Conservation (phyloP, 78 protist genomes). For the Cavenderia fasciculata region DNA sequence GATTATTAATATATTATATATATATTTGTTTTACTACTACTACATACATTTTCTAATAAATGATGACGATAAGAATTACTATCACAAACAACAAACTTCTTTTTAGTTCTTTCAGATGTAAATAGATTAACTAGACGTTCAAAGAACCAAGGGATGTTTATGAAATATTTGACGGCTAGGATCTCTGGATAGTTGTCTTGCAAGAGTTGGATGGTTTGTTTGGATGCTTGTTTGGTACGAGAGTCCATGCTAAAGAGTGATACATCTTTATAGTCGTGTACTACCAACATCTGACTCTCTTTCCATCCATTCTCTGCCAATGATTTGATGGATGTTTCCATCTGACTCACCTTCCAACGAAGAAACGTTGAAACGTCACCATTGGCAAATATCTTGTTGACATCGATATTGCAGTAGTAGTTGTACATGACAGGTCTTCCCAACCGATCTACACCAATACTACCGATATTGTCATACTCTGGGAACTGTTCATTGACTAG, state of each 20-base stretch:
- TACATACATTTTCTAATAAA: no score
- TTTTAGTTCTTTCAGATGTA: slow-evolving; percentile 19
- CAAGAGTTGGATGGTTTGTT: neutral
- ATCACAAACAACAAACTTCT: slow-evolving; percentile 35
- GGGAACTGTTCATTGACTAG: slow-evolving; percentile 31
- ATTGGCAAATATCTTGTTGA: slow-evolving; percentile 12
- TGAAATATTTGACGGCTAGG: slow-evolving; percentile 33
- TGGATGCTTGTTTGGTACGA: slow-evolving; percentile 11
- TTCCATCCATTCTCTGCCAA: neutral
- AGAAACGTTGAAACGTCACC: slow-evolving; percentile 28
- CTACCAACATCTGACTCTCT: slow-evolving; percentile 5
- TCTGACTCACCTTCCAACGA: slow-evolving; percentile 48
- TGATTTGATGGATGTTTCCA: slow-evolving; percentile 18
- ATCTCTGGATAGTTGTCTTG: slow-evolving; percentile 70
- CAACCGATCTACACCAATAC: slow-evolving; percentile 17
- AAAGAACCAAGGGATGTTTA: slow-evolving; percentile 36
- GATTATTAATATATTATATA: no score
- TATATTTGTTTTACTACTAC: no score
- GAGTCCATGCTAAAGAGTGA: slow-evolving; percentile 37
- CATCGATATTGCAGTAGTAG: slow-evolving; percentile 33
- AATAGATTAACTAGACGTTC: slow-evolving; percentile 1
- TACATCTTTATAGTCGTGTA: slow-evolving; percentile 63
- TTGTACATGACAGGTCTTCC: slow-evolving; percentile 64
- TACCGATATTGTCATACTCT: slow-evolving; percentile 44
- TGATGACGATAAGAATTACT: slow-evolving; percentile 7